phyloP scores from a whole-genome alignment of 441 rosid genomes.

The Corymbia calophylla region DNA sequence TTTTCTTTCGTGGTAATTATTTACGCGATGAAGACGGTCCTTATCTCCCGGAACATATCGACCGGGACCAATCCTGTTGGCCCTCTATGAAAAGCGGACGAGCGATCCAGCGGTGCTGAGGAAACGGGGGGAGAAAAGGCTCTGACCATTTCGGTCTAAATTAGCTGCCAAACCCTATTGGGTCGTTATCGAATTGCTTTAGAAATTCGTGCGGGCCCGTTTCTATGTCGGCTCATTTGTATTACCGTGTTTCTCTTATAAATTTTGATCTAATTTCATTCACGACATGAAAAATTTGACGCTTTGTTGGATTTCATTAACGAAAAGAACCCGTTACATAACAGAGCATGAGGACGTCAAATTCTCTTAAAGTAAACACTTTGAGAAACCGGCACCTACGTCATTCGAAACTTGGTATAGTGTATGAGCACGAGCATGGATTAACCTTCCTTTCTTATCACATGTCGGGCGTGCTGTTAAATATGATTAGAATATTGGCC shows the following conservation, averaged over 20 bases:
- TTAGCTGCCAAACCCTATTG: not conserved
- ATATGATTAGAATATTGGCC: not conserved
- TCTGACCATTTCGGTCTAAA: not conserved
- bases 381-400: accelerated
- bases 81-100: not conserved
- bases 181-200: no score
- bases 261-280: accelerated
- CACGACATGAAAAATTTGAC: no score
- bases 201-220: not conserved
- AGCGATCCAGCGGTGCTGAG: not conserved
- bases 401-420: not conserved
- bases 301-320: not conserved
- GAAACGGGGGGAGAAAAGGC: not conserved
- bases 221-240: not conserved
- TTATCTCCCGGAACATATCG: not conserved
- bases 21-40: not conserved
- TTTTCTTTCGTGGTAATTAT: not conserved
- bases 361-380: not conserved
- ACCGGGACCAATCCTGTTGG: not conserved
- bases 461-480: not conserved
- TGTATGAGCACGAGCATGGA: no score
- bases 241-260: accelerated
- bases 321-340: not conserved
- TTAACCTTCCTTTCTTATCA: not conserved
- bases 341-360: not conserved